Evolutionary conservation across 1,139 yeast genomes (phyloP), one percentile per base, ranked within the genome.

Genomic region (Protomyces arabidopsidicola): DNA sequence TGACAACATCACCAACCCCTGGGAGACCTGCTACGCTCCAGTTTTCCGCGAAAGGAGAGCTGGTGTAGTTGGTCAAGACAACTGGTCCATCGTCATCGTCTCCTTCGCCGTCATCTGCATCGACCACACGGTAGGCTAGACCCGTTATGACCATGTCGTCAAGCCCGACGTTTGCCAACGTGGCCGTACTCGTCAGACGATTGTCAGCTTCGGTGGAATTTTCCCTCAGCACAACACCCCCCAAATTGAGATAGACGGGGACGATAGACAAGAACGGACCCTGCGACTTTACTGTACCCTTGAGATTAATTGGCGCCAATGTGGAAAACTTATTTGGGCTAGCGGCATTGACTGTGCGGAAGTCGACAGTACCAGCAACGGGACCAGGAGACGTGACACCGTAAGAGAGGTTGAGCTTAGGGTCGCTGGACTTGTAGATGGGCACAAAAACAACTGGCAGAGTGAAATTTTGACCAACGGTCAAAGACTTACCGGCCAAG

Each of bases 31-130:
- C 24, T 1, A 52, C 42, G 16, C 38, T 24, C 55, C 55, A 52
- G 10, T 35, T 35, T 14, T 52, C 42, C 38, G 55, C 55, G 18
- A 52, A 52, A 3, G 55, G 55, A 12, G 55, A 52, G 42, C 42
- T 52, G n/a, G 55, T 52, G 42, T 52, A 52, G 45, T 52, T 52
- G 18, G 55, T 52, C 55, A 34, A 20, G 18, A 52, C n/a, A 20
- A 34, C 38, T 2, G 48, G 48, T 18, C 24, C 48, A 18, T 20
- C 42, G 36, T 52, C 55, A 35, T 52, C 42, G 22, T 52, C 55
- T 12, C 42, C 42, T n/a, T 52, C 55, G n/a, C 36, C 55, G 18
- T 12, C 55, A 31, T 52, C 55, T 6, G 16, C 42, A 12, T 34
- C 42, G 24, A 52, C 45, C 24, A 52, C 45, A n/a, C 42, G 27